Percentiles rank a stretch among this genome's conserved stretches.
phyloP scores from a whole-genome alignment of 345 rosid species.

The Eucalyptus sideroxylon region DNA sequence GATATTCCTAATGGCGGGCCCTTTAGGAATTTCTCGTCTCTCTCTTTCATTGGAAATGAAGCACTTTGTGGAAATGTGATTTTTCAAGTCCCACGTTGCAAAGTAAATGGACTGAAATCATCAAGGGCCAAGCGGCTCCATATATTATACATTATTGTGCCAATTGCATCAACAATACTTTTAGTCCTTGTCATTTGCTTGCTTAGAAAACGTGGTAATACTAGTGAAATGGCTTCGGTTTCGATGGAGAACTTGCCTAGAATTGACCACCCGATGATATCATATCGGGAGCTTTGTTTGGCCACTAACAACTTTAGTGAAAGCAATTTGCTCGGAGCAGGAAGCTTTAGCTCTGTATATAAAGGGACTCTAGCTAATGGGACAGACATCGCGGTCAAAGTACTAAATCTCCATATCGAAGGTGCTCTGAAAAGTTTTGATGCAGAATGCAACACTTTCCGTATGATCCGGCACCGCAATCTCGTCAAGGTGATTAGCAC shows the following conservation, averaged over 20 bases:
- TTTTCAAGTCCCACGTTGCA: too few species aligned
- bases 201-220: background rate
- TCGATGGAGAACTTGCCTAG: too few species aligned
- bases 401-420: background rate
- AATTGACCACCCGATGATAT: background rate
- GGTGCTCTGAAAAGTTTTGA: background rate
- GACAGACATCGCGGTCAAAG: background rate
- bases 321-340: background rate
- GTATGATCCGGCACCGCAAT: background rate
- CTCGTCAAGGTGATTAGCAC: background rate
- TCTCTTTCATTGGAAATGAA: too few species aligned
- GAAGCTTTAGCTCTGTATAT: background rate
- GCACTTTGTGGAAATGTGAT: too few species aligned
- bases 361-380: background rate
- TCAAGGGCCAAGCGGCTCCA: too few species aligned
- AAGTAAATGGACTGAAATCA: too few species aligned
- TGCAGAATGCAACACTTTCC: background rate
- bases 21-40: too few species aligned
- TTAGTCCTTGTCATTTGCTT: too few species aligned
- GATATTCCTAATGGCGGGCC: too few species aligned
- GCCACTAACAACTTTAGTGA: background rate
- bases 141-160: too few species aligned
- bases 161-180: rapidly evolving
- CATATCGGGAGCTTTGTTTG: background rate
- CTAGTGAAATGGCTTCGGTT: rapidly evolving